Evolutionary conservation across 73 alveolate species (phyloP).

Genomic region (Effrenium voratum): DNA sequence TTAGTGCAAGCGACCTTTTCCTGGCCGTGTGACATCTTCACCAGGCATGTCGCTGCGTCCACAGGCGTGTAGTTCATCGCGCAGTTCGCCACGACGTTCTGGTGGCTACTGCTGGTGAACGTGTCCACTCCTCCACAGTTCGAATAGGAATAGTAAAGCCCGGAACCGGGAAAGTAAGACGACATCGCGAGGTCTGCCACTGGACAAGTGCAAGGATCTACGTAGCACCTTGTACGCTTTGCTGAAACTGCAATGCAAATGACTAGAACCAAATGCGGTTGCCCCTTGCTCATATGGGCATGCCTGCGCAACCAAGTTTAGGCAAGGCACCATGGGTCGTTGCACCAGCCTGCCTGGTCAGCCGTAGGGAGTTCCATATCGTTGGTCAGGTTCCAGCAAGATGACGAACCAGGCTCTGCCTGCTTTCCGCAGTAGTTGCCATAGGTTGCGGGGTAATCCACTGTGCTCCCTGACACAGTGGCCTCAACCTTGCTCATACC

Average conservation of each 20-base stretch:
- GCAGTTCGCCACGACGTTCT: background rate
- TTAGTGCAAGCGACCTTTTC: background rate
- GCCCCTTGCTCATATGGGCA: background rate
- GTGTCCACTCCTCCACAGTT: background rate
- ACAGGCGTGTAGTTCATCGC: background rate
- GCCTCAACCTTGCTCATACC: background rate
- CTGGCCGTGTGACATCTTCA: background rate
- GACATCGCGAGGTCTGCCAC: background rate
- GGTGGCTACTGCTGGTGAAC: background rate
- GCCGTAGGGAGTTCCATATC: background rate
- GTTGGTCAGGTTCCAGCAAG: background rate
- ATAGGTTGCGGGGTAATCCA: background rate
- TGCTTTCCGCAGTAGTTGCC: constrained; percentile 23
- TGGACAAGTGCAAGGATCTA: constrained; percentile 14
- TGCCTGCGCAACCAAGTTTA: background rate
- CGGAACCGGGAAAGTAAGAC: background rate
- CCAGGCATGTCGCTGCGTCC: background rate
- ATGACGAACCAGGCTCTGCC: background rate
- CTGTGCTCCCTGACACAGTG: background rate
- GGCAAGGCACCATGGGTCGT: constrained; percentile 8
- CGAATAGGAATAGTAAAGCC: background rate
- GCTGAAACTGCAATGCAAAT: background rate
- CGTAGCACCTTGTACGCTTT: background rate
- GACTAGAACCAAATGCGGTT: background rate
- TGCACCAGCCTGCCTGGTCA: background rate